These are phyloP conservation scores for Bruguiera hainesii DNA, from an alignment of 441 rosid species.

Conservation along the genomic window DNA sequence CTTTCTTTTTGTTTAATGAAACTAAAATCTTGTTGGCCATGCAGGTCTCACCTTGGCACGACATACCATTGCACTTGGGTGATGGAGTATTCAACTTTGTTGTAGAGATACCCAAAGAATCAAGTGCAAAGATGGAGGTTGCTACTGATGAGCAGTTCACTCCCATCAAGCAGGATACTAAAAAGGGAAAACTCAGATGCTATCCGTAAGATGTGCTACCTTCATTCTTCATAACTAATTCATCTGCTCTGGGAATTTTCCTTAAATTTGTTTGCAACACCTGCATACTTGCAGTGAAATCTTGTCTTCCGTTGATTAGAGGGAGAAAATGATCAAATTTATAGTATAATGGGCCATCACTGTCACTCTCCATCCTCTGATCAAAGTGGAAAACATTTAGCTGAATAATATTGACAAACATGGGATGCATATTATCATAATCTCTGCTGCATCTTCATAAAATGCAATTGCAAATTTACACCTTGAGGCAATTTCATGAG, in stretches of 20 bases:
- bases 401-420: too few relatives aligned
- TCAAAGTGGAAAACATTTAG: background rate
- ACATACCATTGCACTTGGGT: slow-evolving; percentile 77
- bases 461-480: background rate
- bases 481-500: too few relatives aligned
- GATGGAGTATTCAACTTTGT: slow-evolving; percentile 79
- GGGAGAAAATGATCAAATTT: background rate
- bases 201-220: slow-evolving; percentile 64
- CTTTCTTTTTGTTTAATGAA: background rate
- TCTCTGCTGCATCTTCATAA: background rate
- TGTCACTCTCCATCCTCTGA: background rate
- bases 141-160: slow-evolving; percentile 90
- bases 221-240: background rate
- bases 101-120: slow-evolving; percentile 90
- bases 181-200: slow-evolving; percentile 89
- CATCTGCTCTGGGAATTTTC: background rate
- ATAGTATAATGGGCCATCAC: background rate
- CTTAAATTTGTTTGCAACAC: background rate
- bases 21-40: background rate
- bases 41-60: slow-evolving; percentile 98
- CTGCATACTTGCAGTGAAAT: background rate
- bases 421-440: background rate
- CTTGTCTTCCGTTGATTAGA: background rate
- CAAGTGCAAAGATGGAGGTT: slow-evolving; percentile 98
- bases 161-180: slow-evolving; percentile 96